These are phyloP conservation scores for Talaromyces proteolyticus DNA, from an alignment of 495 filamentous ascomycete genomes.

Conservation along the genomic window DNA sequence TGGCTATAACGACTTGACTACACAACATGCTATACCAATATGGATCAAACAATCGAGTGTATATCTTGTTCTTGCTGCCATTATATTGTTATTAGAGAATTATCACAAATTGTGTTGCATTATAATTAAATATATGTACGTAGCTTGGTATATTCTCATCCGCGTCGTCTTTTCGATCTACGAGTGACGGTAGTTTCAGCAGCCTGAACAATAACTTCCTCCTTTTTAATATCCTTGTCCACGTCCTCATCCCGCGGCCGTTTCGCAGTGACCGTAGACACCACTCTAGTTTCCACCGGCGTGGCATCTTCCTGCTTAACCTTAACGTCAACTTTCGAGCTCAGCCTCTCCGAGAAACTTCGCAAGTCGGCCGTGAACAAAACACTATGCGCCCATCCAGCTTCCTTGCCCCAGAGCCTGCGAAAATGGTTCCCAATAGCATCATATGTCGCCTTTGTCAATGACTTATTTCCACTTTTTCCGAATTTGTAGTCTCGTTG, in stretches of 20 bases:
- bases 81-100: too few species aligned
- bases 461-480: slow-evolving; percentile 73
- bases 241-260: slow-evolving; percentile 17
- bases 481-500: slow-evolving; percentile 92
- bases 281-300: slow-evolving; percentile 22
- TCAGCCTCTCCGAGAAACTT: slow-evolving; percentile 65
- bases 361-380: slow-evolving; percentile 92
- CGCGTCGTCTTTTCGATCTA: slow-evolving; percentile 33
- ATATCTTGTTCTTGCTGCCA: too few species aligned
- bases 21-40: not conserved
- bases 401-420: slow-evolving; percentile 85
- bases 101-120: too few species aligned
- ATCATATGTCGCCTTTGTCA: slow-evolving; percentile 84
- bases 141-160: not conserved
- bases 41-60: too few species aligned
- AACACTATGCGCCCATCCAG: slow-evolving; percentile 96
- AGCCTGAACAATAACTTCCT: slow-evolving; percentile 15
- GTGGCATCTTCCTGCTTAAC: slow-evolving; percentile 29
- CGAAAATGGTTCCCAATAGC: slow-evolving; percentile 88
- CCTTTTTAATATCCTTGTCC: slow-evolving; percentile 11
- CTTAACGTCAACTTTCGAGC: slow-evolving; percentile 45
- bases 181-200: slow-evolving; percentile 27
- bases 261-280: slow-evolving; percentile 21
- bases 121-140: too few species aligned
- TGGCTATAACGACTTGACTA: too few species aligned